Evolutionary conservation across 1,139 yeast species (phyloP).

Genomic region (Geotrichum restrictum): DNA sequence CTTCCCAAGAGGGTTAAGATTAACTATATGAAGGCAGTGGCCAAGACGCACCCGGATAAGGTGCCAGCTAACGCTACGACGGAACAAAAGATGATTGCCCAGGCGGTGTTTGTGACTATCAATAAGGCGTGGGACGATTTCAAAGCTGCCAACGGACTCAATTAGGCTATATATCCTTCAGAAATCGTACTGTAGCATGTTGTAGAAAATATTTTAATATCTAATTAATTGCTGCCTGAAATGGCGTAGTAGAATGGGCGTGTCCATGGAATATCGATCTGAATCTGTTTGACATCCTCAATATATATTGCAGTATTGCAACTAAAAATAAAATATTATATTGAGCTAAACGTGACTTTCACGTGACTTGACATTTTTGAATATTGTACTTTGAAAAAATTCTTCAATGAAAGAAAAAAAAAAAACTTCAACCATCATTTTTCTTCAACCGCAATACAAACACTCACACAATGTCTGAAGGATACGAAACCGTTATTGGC

Average conservation of each 20-base stretch:
- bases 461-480: constrained; percentile 35
- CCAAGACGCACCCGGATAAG: constrained; percentile 93
- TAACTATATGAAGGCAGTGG: constrained; percentile 85
- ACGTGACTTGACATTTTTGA: too few species aligned
- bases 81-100: constrained; percentile 82
- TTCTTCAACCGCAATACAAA: not conserved
- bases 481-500: constrained; percentile 65
- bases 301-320: too few species aligned
- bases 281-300: too few species aligned
- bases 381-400: too few species aligned
- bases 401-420: too few species aligned
- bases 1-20: constrained; percentile 88
- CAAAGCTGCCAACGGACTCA: constrained; percentile 53
- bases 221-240: too few species aligned
- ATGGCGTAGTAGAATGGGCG: too few species aligned
- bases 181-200: not conserved
- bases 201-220: too few species aligned
- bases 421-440: not conserved
- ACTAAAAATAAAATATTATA: too few species aligned
- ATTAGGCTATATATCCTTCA: constrained; percentile 22
- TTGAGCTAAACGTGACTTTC: too few species aligned
- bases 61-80: constrained; percentile 51
- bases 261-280: too few species aligned
- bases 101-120: constrained; percentile 74
- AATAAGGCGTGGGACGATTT: constrained; percentile 91